Percentiles rank a stretch among this genome's conserved stretches.
Evolutionary conservation across 305 asterid species (phyloP).

Genomic region (Rubia tinctorum): DNA sequence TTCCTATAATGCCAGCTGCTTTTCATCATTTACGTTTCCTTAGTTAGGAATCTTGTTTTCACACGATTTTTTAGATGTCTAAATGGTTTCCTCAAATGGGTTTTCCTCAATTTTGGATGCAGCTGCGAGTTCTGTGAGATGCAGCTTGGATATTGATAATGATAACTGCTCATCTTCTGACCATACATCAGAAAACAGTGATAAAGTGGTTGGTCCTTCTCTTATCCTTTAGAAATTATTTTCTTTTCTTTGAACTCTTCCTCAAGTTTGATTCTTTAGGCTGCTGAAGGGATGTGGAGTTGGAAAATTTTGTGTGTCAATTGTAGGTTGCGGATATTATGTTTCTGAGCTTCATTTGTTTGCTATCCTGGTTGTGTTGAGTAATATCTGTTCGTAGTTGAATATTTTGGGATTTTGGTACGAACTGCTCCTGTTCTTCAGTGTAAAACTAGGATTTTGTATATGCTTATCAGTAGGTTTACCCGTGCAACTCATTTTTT

Average conservation of each 20-base stretch:
- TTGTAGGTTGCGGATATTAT: neutral
- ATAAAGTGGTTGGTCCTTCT: constrained; percentile 38
- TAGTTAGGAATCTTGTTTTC: neutral
- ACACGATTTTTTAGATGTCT: neutral
- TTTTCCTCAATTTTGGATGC: constrained; percentile 38
- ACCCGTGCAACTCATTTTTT: neutral
- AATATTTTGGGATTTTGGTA: neutral
- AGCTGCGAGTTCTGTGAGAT: constrained; percentile 37
- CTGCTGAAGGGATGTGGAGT: neutral
- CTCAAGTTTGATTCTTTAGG: too few species aligned
- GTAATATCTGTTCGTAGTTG: neutral
- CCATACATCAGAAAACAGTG: constrained; percentile 32
- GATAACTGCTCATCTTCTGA: constrained; percentile 41
- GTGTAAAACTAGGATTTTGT: neutral
- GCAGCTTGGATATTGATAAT: constrained; percentile 51
- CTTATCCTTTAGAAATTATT: neutral
- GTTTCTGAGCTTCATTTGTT: neutral
- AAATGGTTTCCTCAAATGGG: neutral
- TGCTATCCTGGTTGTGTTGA: neutral
- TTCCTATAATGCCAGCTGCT: neutral
- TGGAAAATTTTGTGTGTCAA: neutral
- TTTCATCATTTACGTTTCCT: neutral
- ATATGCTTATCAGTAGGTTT: neutral
- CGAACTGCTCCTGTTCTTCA: neutral
- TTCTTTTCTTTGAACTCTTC: neutral